phyloP scores from a whole-genome alignment of 2,329 filamentous ascomycete genomes.

The Cordyceps pruinosa region DNA sequence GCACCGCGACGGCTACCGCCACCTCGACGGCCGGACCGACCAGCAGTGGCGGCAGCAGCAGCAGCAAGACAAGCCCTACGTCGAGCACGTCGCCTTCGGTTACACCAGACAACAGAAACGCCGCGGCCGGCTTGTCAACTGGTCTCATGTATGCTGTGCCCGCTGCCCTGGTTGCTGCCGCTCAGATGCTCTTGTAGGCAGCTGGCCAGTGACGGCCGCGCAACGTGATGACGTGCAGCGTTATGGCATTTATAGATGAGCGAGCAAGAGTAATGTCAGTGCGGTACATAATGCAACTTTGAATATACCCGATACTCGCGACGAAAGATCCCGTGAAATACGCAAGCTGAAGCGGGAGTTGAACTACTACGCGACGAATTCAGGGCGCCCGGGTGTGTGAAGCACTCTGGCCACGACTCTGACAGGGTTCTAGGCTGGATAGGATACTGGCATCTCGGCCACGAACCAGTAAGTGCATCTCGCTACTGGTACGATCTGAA shows the following conservation, averaged over 20 bases:
- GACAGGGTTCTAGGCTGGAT: too few relatives aligned
- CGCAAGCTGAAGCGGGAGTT: too few relatives aligned
- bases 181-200: constrained; percentile 8
- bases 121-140: constrained; percentile 1
- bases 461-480: neutral
- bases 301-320: neutral
- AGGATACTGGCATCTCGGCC: too few relatives aligned
- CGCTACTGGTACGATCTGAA: neutral
- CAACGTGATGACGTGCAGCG: neutral
- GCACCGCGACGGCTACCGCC: constrained; percentile 8
- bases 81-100: neutral
- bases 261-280: neutral
- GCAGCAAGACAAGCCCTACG: neutral
- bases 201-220: neutral
- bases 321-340: too few relatives aligned
- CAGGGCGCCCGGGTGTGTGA: too few relatives aligned
- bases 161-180: neutral
- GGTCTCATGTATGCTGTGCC: constrained; percentile 5
- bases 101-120: neutral
- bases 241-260: neutral
- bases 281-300: neutral
- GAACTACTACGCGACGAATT: too few relatives aligned
- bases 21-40: constrained; percentile 9
- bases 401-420: too few relatives aligned
- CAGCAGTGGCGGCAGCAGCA: neutral